Percentiles rank a stretch among this genome's conserved stretches.
Conservation (phyloP, 2,329 filamentous ascomycete species). For the Pseudogymnoascus sp. region DNA sequence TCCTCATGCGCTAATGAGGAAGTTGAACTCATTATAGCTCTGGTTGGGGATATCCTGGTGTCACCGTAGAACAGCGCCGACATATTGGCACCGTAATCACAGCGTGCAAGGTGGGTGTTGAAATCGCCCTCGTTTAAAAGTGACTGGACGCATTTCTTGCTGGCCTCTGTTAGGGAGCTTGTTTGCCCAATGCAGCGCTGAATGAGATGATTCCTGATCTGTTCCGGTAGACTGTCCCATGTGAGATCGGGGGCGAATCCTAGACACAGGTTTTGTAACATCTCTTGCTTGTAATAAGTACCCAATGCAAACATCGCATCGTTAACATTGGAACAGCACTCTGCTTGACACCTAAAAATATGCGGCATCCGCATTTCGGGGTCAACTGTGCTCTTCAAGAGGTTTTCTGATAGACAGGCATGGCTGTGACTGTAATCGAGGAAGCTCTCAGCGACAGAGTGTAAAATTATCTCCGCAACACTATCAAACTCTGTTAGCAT, state of each 20-base stretch:
- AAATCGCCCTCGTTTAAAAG: conserved; percentile 32
- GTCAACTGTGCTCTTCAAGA: conserved; percentile 32
- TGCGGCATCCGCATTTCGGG: conserved; percentile 13
- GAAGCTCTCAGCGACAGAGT: conserved; percentile 16
- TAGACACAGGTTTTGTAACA: conserved; percentile 40
- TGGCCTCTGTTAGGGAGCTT: conserved; percentile 31
- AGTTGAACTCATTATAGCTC: too few species aligned
- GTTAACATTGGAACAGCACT: too few species aligned
- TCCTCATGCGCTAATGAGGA: too few species aligned
- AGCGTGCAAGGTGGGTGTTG: conserved; percentile 39
- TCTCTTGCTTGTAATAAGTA: conserved; percentile 22
- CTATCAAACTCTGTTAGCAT: not conserved
- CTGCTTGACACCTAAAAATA: not conserved
- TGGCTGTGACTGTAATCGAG: conserved; percentile 26
- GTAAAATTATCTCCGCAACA: conserved; percentile 18
- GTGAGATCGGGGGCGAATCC: conserved; percentile 42
- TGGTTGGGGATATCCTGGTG: too few species aligned
- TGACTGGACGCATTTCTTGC: conserved; percentile 21
- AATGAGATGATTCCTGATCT: conserved; percentile 40
- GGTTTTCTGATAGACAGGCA: conserved; percentile 33
- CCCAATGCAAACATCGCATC: too few species aligned
- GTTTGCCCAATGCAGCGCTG: conserved; percentile 38
- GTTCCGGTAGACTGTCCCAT: conserved; percentile 43
- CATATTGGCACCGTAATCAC: conserved; percentile 39
- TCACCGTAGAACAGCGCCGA: conserved; percentile 27